A percentile compares a stretch with the other conserved stretches of the same genome.
These are phyloP conservation scores for Trichoderma asperellum DNA, from an alignment of 2,329 filamentous ascomycete genomes.

Conservation along the genomic window DNA sequence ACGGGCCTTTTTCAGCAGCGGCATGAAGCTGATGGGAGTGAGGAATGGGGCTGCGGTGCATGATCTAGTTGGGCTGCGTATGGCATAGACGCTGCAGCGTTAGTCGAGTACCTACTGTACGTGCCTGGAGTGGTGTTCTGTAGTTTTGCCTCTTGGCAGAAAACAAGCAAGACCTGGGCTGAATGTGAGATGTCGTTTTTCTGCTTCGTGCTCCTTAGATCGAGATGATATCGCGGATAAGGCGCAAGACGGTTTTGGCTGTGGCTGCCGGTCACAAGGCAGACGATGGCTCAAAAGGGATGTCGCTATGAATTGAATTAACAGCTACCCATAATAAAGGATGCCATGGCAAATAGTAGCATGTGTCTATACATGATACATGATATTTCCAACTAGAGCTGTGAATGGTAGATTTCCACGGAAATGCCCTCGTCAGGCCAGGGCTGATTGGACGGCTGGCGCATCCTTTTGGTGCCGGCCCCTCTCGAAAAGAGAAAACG, in stretches of 20 bases:
- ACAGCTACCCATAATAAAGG: neutral
- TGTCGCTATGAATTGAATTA: neutral
- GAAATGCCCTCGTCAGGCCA: neutral
- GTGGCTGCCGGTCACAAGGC: neutral
- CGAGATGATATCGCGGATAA: neutral
- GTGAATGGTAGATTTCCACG: neutral
- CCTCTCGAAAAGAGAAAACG: neutral
- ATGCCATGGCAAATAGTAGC: neutral
- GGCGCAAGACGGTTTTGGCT: neutral
- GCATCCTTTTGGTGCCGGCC: slow-evolving; percentile 3
- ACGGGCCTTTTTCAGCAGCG: neutral
- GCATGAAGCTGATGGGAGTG: neutral
- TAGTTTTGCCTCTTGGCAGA: neutral
- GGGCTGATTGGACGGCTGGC: neutral
- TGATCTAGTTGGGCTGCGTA: neutral
- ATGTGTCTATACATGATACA: neutral
- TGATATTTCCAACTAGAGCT: neutral
- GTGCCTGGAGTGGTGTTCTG: neutral
- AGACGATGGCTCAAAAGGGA: neutral
- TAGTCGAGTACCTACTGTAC: neutral
- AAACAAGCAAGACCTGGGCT: too few species aligned
- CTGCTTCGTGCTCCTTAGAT: neutral
- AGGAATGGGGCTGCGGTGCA: neutral
- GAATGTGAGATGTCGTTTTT: neutral
- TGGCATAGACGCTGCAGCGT: neutral